Percentiles rank a stretch among this genome's conserved stretches.
phyloP scores from a whole-genome alignment of 139 green algal genomes.

The Chlorella ohadii region DNA sequence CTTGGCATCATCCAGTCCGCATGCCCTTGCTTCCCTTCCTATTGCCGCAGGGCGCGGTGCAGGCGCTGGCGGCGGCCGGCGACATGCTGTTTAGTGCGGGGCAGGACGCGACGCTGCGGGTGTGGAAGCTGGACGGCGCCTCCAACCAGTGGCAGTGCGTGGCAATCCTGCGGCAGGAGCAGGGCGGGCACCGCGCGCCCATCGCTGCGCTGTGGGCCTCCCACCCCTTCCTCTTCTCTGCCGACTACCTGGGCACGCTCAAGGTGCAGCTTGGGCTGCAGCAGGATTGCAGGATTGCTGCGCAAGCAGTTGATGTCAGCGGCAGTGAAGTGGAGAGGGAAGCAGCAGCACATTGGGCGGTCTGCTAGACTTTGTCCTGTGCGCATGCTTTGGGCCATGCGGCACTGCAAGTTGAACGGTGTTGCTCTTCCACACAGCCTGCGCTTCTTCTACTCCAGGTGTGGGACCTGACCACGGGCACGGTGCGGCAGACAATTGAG shows the following conservation, averaged over 20 bases:
- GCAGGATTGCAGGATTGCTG: not conserved
- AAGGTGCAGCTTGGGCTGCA: slow-evolving; percentile 53
- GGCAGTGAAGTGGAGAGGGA: too few species aligned
- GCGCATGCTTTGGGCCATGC: too few species aligned
- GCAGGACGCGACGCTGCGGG: slow-evolving; percentile 74
- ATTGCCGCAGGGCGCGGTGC: slow-evolving; percentile 53
- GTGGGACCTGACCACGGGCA: slow-evolving; percentile 71
- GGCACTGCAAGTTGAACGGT: too few species aligned
- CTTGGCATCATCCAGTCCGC: too few species aligned
- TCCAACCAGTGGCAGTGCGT: slow-evolving; percentile 19
- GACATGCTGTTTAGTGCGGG: slow-evolving; percentile 69
- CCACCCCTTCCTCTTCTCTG: slow-evolving; percentile 71
- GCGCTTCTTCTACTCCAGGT: slow-evolving; percentile 63
- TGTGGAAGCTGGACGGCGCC: slow-evolving; percentile 72
- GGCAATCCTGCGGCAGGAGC: slow-evolving; percentile 35
- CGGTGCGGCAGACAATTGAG: slow-evolving; percentile 61
- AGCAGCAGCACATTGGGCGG: too few species aligned
- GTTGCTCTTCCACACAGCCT: too few species aligned
- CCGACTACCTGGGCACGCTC: slow-evolving; percentile 72
- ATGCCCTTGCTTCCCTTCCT: not conserved
- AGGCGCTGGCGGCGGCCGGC: slow-evolving; percentile 50
- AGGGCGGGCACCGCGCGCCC: slow-evolving; percentile 63
- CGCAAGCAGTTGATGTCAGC: too few species aligned
- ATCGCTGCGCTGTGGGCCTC: slow-evolving; percentile 58
- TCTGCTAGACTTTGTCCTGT: too few species aligned